Base-by-base conservation (phyloP, 768 basidiomycete genomes). In the Rhizopogon vulgaris region DNA sequence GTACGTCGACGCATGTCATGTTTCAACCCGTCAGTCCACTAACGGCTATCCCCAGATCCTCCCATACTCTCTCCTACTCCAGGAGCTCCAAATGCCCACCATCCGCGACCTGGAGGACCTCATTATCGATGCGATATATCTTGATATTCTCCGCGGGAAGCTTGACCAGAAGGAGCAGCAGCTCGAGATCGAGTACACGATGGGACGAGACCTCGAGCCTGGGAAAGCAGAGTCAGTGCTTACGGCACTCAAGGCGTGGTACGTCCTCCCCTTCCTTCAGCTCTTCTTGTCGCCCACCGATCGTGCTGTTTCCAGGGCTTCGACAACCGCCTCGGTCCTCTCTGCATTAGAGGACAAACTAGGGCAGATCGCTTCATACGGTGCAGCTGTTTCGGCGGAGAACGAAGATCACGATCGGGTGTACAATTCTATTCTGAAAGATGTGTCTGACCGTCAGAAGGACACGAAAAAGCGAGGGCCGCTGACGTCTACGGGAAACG, bases 81-180 rank as follows among this genome's bases (percentile, higher is more conserved):
- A 79, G 47, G 72, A 78, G 3, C 78, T 99, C 17, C 80, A 90
- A 45, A 78, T 95, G 68, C 75, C 83, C 3, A 84, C 80, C 5
- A 82, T 94, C 52, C 85, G 94, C 49, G 89, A 89, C 52, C 83
- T 99, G 3, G 95, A 99, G 67, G 94, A 97, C 69, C 82, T 97
- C 57, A 90, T 98, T 64, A 98, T 99, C 67, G 94, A 97, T 61
- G 89, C 89, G 10, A 94, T 97, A 68, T 98, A 97, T 70, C 82
- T 90, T 38, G 88, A 91, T 65, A 74, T 96, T 37, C 76, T 99
- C 36, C 83, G 83, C 46, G 95, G 93, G 9, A 93, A 90, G 63
- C 84, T 99, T 45, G 93, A 97, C 69, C 95, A 97, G 70, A 90
- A 90, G 65, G 80, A 90, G 59, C 82, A 84, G 57, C 85, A 92